Conservation (phyloP, 2,329 filamentous ascomycete species). For the Fonsecaea multimorphosa region DNA sequence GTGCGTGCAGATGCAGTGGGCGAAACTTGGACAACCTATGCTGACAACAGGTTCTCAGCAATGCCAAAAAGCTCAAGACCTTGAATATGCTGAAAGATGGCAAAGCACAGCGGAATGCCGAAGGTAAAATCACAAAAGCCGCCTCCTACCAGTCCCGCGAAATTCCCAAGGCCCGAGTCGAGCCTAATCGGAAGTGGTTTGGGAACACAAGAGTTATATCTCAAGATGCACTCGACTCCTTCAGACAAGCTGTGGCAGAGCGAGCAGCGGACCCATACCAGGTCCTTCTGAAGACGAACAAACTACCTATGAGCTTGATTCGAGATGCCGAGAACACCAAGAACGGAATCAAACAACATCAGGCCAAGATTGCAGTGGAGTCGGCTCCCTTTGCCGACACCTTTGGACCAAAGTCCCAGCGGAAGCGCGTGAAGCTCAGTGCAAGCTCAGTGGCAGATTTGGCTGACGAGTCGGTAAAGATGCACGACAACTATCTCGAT, state of each 20-base stretch:
- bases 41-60: slow-evolving; percentile 45
- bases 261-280: slow-evolving; percentile 89
- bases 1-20: slow-evolving; percentile 52
- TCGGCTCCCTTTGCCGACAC: slow-evolving; percentile 83
- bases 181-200: slow-evolving; percentile 98
- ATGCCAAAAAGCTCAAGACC: slow-evolving; percentile 85
- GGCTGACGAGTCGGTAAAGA: slow-evolving; percentile 77
- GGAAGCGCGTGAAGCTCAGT: slow-evolving; percentile 88
- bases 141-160: slow-evolving; percentile 85
- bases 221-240: slow-evolving; percentile 83
- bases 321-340: slow-evolving; percentile 72
- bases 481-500: slow-evolving; percentile 81
- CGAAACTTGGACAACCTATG: slow-evolving; percentile 21
- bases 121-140: slow-evolving; percentile 82
- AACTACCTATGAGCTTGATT: slow-evolving; percentile 94
- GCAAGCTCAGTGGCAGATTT: slow-evolving; percentile 83
- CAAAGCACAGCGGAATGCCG: slow-evolving; percentile 78
- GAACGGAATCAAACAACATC: slow-evolving; percentile 88
- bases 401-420: slow-evolving; percentile 90
- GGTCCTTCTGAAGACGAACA: slow-evolving; percentile 95
- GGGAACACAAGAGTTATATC: slow-evolving; percentile 90
- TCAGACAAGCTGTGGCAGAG: slow-evolving; percentile 90
- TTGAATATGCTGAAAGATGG: slow-evolving; percentile 92
- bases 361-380: slow-evolving; percentile 92
- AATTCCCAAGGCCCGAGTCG: slow-evolving; percentile 80